Percentiles rank a stretch among this genome's conserved stretches.
Evolutionary conservation across 352 stramenopile genomes (phyloP).

Genomic region (Pythium sukuiense): DNA sequence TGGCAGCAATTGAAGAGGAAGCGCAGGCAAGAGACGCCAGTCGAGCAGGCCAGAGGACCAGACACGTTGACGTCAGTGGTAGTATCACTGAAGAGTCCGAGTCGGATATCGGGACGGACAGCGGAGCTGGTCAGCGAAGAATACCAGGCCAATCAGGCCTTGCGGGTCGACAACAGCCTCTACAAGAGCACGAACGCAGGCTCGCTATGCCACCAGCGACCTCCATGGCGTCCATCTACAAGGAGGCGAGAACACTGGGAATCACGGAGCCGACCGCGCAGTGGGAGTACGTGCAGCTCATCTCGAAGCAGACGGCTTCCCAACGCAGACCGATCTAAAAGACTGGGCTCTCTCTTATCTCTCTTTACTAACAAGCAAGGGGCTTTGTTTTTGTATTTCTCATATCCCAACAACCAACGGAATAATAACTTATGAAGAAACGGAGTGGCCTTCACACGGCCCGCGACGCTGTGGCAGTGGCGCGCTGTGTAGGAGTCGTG

Average conservation of each 20-base stretch:
- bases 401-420: neutral
- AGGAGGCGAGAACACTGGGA: constrained; percentile 37
- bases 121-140: neutral
- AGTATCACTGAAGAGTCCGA: constrained; percentile 6
- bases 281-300: constrained; percentile 43
- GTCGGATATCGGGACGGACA: neutral
- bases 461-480: neutral
- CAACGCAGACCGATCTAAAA: neutral
- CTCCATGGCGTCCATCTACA: constrained; percentile 44
- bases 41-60: neutral
- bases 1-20: constrained; percentile 55
- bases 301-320: constrained; percentile 17
- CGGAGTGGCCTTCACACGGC: neutral
- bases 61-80: neutral
- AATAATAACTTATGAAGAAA: constrained; percentile 1
- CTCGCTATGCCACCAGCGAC: constrained; percentile 2
- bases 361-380: neutral
- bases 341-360: neutral
- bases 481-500: neutral
- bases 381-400: neutral
- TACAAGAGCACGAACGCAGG: neutral
- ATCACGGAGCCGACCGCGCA: constrained; percentile 37
- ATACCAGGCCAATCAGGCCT: neutral
- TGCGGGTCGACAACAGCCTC: neutral
- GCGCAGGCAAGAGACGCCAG: constrained; percentile 13